Evolutionary conservation across 176 grass and related monocot species (phyloP).

Genomic region (Echinochloa phyllopogon): DNA sequence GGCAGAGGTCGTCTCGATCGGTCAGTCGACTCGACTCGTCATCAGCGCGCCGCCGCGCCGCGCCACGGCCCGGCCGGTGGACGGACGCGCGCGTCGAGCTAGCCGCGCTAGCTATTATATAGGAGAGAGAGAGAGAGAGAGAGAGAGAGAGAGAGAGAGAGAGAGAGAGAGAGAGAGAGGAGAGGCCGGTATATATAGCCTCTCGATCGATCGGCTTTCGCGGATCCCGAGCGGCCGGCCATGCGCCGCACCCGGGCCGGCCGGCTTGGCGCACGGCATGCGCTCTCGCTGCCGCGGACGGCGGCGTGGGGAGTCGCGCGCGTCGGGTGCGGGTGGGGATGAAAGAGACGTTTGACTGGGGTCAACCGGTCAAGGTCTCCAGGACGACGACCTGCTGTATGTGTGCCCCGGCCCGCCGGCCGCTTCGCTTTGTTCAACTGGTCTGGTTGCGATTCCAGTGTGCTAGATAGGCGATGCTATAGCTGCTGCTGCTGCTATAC

Average conservation of each 20-base stretch:
- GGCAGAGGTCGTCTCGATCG: not conserved
- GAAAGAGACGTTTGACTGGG: not conserved
- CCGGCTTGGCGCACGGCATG: conserved; percentile 33
- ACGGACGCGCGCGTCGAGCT: conserved; percentile 26
- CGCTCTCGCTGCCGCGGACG: conserved; percentile 37
- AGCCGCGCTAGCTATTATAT: too few species aligned
- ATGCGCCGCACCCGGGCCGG: not conserved
- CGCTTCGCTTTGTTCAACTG: not conserved
- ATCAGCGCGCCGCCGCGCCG: conserved; percentile 33
- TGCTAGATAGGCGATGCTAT: too few species aligned
- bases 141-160: too few species aligned
- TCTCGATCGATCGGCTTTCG: conserved; percentile 24
- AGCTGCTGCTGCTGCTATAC: too few species aligned
- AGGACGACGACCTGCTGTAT: not conserved
- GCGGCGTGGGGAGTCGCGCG: conserved; percentile 40
- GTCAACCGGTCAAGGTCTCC: not conserved
- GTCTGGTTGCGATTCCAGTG: not conserved
- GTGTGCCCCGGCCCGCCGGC: too few species aligned
- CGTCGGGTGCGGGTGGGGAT: not conserved
- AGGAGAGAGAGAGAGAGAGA: too few species aligned
- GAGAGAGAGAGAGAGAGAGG: too few species aligned
- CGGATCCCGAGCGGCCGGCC: conserved; percentile 42
- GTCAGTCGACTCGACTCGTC: not conserved
- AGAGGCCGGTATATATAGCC: too few species aligned
- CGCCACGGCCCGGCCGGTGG: conserved; percentile 10